These are phyloP conservation scores for Citrus reticulata DNA, from an alignment of 345 rosid species.

Conservation along the genomic window DNA sequence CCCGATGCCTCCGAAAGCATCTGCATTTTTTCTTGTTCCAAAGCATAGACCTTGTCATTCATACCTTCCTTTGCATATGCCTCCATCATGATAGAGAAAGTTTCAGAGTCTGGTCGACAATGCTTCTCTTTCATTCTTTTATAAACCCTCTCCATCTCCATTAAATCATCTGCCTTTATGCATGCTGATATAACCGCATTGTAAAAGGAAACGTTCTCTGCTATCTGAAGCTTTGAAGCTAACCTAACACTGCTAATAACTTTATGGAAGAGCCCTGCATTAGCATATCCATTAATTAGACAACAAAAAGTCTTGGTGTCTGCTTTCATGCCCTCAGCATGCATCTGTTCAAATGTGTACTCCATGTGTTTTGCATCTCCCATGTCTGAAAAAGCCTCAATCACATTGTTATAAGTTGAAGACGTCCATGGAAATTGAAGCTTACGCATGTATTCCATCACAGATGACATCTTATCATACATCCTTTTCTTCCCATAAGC, in stretches of 20 bases:
- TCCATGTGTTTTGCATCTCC: conserved; percentile 93
- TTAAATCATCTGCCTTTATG: conserved; percentile 67
- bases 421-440: conserved; percentile 91
- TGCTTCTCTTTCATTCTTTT: conserved; percentile 71
- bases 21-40: conserved; percentile 61
- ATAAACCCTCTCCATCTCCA: conserved; percentile 94
- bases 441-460: conserved; percentile 93
- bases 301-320: conserved; percentile 88
- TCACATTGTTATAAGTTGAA: conserved; percentile 82
- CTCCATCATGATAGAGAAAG: conserved; percentile 60
- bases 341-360: conserved; percentile 83
- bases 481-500: conserved; percentile 81
- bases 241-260: conserved; percentile 64
- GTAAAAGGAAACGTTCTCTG: conserved; percentile 61
- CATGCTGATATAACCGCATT: conserved; percentile 77
- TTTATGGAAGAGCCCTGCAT: conserved; percentile 78
- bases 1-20: neutral
- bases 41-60: conserved; percentile 73
- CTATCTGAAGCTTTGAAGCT: conserved; percentile 74
- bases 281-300: conserved; percentile 77
- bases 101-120: conserved; percentile 42
- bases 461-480: conserved; percentile 93
- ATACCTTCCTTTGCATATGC: conserved; percentile 73
- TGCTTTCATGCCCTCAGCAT: conserved; percentile 72
- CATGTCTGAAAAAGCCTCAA: conserved; percentile 83